A percentile compares a stretch with the other conserved stretches of the same genome.
Evolutionary conservation across 371 early-diverging fungal species (phyloP).

Genomic region (Syncephalis fuscata): DNA sequence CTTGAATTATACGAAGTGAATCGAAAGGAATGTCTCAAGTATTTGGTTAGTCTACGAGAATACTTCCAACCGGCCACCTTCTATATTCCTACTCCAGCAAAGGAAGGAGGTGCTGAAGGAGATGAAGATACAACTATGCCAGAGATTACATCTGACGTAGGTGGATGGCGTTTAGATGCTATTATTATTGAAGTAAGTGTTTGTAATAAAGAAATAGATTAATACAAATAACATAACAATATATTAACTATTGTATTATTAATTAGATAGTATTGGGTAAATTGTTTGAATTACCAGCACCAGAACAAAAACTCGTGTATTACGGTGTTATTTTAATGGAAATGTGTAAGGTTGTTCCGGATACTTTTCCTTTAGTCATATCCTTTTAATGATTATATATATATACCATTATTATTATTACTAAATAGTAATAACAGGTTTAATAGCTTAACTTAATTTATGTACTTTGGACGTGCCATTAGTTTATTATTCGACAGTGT

Average conservation of each 20-base stretch:
- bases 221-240: not conserved
- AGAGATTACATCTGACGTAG: not conserved
- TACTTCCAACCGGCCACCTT: constrained; percentile 36
- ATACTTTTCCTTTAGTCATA: constrained; percentile 41
- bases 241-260: not conserved
- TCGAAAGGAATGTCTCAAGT: constrained; percentile 64
- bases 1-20: constrained; percentile 59
- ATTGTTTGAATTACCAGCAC: constrained; percentile 46
- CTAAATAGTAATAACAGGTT: not conserved
- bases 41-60: constrained; percentile 36
- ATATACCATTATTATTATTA: not conserved
- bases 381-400: constrained; percentile 18
- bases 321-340: constrained; percentile 70
- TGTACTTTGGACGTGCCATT: constrained; percentile 21
- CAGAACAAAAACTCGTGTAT: constrained; percentile 48
- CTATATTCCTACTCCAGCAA: constrained; percentile 13
- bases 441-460: not conserved
- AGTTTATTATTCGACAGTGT: constrained; percentile 40
- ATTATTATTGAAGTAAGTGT: constrained; percentile 7
- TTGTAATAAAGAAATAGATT: not conserved
- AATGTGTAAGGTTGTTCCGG: constrained; percentile 52
- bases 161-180: not conserved
- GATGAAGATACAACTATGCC: constrained; percentile 9
- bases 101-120: constrained; percentile 8
- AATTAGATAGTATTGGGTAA: constrained; percentile 33